Base-by-base conservation (phyloP, 306 rosid genomes). In the Hippophae tibetana region DNA sequence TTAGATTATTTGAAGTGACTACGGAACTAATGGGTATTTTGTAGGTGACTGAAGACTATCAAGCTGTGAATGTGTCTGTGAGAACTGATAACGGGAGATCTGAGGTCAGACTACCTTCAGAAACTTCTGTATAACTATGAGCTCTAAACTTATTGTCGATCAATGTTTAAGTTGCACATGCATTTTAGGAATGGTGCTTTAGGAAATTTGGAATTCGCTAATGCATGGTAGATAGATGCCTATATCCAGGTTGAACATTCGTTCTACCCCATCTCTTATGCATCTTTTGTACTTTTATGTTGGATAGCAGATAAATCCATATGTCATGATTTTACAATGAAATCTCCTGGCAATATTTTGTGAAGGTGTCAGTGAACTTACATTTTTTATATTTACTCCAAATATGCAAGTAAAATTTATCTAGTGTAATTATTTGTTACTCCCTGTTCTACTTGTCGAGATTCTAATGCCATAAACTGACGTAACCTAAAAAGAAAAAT, bases 41-140 rank as follows among this genome's bases (percentile, higher is more conserved):
- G 77, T 75, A 93, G 99, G 85, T 69, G 63, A 73, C 81, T 6
- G 85, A 81, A 52, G 90, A 82, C 72, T 78, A 61, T 70, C 97
- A 78, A 62, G 78, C 80, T 60, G 95, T 93, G 68, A 75, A 64
- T 72, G 79, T 93, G 58, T 83, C 85, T 58, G 65, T 74, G 71
- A 86, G 82, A 66, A 43, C 60, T 52, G 78, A 73, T 54, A 56
- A 11, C 26, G 76, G 76, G 84, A 57, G 56, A 49, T 62, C 61
- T 47, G 81, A 86, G 99, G 96, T 92, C 18, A 71, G 78, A 63
- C 56, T 43, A 76, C 58, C 60, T 45, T 38, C 3, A 51, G 51
- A 67, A 25, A 8, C 49, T 54, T 18, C 23, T 43, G 2, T 12
- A 9, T 47, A 42, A 9, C 23, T 25, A 9, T 55, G 7, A n/a